Evolutionary conservation across 208 protist genomes (phyloP).

Genomic region (Trypanosoma scelopori): DNA sequence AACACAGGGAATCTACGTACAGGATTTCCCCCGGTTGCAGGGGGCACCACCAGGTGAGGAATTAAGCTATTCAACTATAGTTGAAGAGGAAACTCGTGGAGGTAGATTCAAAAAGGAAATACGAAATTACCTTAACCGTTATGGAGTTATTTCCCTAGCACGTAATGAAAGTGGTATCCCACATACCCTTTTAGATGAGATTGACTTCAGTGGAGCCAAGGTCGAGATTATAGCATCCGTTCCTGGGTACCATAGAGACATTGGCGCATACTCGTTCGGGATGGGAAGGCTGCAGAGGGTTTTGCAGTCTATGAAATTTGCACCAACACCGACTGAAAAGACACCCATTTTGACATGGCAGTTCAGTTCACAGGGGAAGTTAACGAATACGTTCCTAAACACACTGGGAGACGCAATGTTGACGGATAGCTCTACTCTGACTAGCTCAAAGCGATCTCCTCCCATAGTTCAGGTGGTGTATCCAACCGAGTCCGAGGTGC

Average conservation of each 20-base stretch:
- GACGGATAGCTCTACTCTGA: constrained; percentile 1
- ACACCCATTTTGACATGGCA: constrained; percentile 64
- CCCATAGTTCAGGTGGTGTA: constrained; percentile 67
- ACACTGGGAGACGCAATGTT: constrained; percentile 43
- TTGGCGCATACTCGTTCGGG: constrained; percentile 27
- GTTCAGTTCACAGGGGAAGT: constrained; percentile 77
- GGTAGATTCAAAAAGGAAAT: constrained; percentile 50
- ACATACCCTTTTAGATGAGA: constrained; percentile 41
- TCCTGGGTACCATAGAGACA: constrained; percentile 45
- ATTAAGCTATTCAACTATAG: not conserved
- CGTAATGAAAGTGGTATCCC: not conserved
- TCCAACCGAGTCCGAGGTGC: constrained; percentile 80
- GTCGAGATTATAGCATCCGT: constrained; percentile 70
- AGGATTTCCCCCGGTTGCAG: constrained; percentile 70
- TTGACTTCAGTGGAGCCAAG: constrained; percentile 55
- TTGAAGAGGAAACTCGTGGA: constrained; percentile 28
- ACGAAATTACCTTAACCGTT: constrained; percentile 28
- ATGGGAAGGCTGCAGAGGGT: constrained; percentile 39
- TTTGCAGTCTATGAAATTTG: constrained; percentile 19
- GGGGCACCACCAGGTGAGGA: not conserved
- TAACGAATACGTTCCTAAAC: constrained; percentile 54
- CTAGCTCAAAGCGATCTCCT: not conserved
- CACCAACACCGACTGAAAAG: not conserved
- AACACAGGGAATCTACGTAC: constrained; percentile 75
- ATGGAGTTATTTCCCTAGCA: constrained; percentile 17